Evolutionary conservation across 495 filamentous ascomycete genomes (phyloP).

Genomic region (Terfezia claveryi): DNA sequence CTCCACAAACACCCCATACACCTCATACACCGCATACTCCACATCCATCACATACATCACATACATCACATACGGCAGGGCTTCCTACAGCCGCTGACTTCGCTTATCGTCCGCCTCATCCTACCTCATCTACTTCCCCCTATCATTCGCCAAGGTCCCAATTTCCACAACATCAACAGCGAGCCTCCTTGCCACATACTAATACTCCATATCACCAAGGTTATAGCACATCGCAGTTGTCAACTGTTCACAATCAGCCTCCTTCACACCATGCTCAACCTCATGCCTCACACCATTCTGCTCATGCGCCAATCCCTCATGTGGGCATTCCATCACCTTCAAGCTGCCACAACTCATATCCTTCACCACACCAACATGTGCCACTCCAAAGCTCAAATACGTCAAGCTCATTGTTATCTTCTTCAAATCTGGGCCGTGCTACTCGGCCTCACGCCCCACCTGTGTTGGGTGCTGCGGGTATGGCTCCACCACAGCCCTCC

Average conservation of each 20-base stretch:
- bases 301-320: slow-evolving; percentile 7
- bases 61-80: slow-evolving; percentile 3
- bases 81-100: background rate
- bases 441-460: slow-evolving; percentile 4
- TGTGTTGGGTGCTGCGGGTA: slow-evolving; percentile 7
- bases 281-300: background rate
- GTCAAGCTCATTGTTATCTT: slow-evolving; percentile 7
- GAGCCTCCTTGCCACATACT: background rate
- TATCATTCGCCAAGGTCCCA: slow-evolving; percentile 14
- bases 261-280: background rate
- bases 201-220: slow-evolving; percentile 1
- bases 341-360: background rate
- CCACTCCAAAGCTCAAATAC: too few relatives aligned
- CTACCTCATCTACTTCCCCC: slow-evolving; percentile 3
- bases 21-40: slow-evolving; percentile 3
- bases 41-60: slow-evolving; percentile 6
- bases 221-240: background rate
- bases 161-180: slow-evolving; percentile 7
- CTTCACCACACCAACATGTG: background rate
- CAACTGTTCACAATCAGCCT: background rate
- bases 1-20: background rate
- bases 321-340: background rate
- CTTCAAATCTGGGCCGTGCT: slow-evolving; percentile 5
- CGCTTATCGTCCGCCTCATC: background rate
- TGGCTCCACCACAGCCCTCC: slow-evolving; percentile 15